Evolutionary conservation across 352 stramenopile genomes (phyloP).

Genomic region (Aphanomyces cochlioides): DNA sequence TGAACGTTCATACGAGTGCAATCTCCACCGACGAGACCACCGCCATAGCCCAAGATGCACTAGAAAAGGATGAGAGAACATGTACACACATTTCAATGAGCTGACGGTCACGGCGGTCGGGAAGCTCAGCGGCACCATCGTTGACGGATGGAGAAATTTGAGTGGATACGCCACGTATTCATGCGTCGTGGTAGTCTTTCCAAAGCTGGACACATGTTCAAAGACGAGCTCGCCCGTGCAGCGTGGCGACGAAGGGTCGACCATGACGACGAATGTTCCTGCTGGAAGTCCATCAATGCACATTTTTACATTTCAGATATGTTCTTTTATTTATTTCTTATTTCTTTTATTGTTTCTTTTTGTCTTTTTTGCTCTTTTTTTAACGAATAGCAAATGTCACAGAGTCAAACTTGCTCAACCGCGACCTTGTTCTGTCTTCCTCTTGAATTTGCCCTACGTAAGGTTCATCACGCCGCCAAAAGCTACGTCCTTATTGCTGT

Average conservation of each 20-base stretch:
- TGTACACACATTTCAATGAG: neutral
- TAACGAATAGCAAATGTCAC: too few species aligned
- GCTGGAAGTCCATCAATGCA: too few species aligned
- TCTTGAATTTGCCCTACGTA: too few species aligned
- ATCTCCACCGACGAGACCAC: conserved; percentile 75
- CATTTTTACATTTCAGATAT: too few species aligned
- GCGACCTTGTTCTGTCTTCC: too few species aligned
- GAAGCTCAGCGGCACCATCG: conserved; percentile 52
- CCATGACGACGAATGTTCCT: too few species aligned
- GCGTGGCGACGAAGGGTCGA: neutral
- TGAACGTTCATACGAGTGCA: conserved; percentile 57
- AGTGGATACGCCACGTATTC: conserved; percentile 82
- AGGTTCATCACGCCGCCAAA: too few species aligned
- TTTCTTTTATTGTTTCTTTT: too few species aligned
- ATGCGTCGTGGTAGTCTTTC: conserved; percentile 56
- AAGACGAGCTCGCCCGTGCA: conserved; percentile 47
- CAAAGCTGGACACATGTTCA: conserved; percentile 61
- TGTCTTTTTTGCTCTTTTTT: too few species aligned
- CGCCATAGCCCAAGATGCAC: conserved; percentile 83
- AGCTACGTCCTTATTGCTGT: too few species aligned
- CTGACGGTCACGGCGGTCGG: conserved; percentile 74
- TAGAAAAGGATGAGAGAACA: conserved; percentile 29
- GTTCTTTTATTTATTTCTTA: too few species aligned
- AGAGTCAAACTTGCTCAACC: too few species aligned
- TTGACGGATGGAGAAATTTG: conserved; percentile 80